Base-by-base conservation (phyloP, 108 stramenopile genomes). In the Licmophora abbreviata region DNA sequence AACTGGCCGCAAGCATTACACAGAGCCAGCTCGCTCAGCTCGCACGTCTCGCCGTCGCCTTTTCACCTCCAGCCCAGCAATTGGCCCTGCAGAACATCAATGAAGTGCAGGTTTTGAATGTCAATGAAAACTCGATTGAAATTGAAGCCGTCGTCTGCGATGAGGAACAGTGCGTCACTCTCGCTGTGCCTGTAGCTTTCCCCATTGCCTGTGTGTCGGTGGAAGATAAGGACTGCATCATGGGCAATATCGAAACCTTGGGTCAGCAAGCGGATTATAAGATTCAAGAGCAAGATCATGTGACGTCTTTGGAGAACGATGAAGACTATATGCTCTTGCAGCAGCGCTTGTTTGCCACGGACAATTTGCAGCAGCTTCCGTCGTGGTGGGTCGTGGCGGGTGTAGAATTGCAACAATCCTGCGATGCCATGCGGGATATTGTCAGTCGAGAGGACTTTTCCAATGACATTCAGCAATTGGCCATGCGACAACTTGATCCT, bases 101-200 rank as follows among this genome's bases (percentile, higher is more conserved):
- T 23, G 11, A 58, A 1, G 66, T 73, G 21, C 25, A 63, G 9
- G 38, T 73, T 10, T 15, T 58, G 23, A 43, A 35, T 23, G 45
- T 68, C 22, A 29, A 57, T 24, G 52, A 68, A 2, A 27, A 52
- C n/a, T 44, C 48, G 18, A 56, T 73, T 30, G 63, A 73, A 11
- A 45, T 73, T 34, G 45, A 63, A 40, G 66, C 63, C 0, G 51
- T 68, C 4, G 9, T 73, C 17, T 73, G 72, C 48, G 72, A 73
- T 46, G 17, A 47, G 30, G 29, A 49, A 11, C 58, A 56, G 7
- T 73, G 72, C 31, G 57, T 73, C 21, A 62, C 48, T 20, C 46
- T 73, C 1, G 15, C 18, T 0, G 58, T 73, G 0, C 72, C 72
- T 11, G 40, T 73, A 23, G 11, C 36, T 8, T 73, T 73, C 46